phyloP scores from a whole-genome alignment of 805 yeast genomes.

The Saturnispora galanensis region DNA sequence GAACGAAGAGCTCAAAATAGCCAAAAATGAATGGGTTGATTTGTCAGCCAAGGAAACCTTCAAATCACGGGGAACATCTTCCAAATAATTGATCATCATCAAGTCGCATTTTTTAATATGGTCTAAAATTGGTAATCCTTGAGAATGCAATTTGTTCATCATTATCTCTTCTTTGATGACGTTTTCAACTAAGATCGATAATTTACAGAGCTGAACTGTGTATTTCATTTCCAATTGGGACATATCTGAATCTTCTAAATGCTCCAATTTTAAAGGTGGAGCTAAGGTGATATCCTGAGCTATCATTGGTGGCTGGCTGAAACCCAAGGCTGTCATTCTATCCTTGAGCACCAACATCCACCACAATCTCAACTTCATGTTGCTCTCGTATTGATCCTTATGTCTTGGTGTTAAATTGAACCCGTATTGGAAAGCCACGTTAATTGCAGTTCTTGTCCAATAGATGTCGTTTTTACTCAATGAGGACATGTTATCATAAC shows the following conservation, averaged over 20 bases:
- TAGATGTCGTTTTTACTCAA: conserved; percentile 55
- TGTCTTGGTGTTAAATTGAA: conserved; percentile 40
- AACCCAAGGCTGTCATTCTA: conserved; percentile 56
- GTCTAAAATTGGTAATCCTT: conserved; percentile 31
- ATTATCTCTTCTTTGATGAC: conserved; percentile 61
- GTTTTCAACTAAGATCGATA: conserved; percentile 63
- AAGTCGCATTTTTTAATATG: conserved; percentile 54
- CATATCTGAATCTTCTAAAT: conserved; percentile 48
- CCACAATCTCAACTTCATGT: conserved; percentile 34
- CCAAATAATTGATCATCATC: conserved; percentile 71
- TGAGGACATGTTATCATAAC: conserved; percentile 19
- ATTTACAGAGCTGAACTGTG: conserved; percentile 53
- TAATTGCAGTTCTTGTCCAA: conserved; percentile 66
- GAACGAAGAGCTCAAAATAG: conserved; percentile 52
- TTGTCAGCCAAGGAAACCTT: conserved; percentile 51
- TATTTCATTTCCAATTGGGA: conserved; percentile 42
- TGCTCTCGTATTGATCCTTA: conserved; percentile 15
- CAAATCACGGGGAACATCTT: conserved; percentile 51
- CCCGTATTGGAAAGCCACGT: conserved; percentile 69
- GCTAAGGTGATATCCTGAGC: conserved; percentile 69
- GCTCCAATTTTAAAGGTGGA: conserved; percentile 58
- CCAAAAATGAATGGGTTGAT: conserved; percentile 43
- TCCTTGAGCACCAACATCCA: conserved; percentile 72
- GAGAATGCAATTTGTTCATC: conserved; percentile 50
- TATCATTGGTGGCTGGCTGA: conserved; percentile 63